phyloP scores from a whole-genome alignment of 306 rosid genomes.

The Cucurbita argyrosperma region DNA sequence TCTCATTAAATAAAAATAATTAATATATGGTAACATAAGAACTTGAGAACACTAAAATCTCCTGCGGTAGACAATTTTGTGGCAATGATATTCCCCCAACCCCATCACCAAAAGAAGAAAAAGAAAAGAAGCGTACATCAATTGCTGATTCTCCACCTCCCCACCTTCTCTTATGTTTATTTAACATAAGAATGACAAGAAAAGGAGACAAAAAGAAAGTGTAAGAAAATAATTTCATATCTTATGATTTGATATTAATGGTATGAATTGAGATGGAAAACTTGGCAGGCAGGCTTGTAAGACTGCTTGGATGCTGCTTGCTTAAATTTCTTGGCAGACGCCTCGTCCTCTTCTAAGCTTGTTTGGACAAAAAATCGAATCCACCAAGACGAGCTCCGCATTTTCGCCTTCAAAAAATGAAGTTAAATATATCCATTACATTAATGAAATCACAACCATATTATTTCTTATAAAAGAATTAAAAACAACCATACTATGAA shows the following conservation, averaged over 20 bases:
- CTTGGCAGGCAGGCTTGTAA: constrained; percentile 60
- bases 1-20: constrained; percentile 7
- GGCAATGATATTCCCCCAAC: background rate
- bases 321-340: constrained; percentile 46
- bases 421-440: constrained; percentile 1
- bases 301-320: constrained; percentile 45
- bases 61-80: background rate
- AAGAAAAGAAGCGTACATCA: constrained; percentile 1
- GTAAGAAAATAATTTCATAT: constrained; percentile 8
- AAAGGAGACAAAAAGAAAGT: constrained; percentile 3
- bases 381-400: constrained; percentile 88
- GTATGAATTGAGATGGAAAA: constrained; percentile 64
- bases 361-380: constrained; percentile 42
- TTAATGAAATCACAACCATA: background rate
- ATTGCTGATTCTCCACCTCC: background rate
- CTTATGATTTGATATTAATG: constrained; percentile 23
- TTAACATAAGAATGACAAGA: constrained; percentile 6
- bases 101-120: background rate
- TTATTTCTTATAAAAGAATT: background rate
- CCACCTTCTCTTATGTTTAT: background rate
- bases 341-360: constrained; percentile 55
- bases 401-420: constrained; percentile 56
- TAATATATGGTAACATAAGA: background rate
- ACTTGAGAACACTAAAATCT: background rate
- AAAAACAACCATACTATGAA: too few species aligned